Conservation (phyloP, 129 eudicot species). For the Flaveria linearis region DNA sequence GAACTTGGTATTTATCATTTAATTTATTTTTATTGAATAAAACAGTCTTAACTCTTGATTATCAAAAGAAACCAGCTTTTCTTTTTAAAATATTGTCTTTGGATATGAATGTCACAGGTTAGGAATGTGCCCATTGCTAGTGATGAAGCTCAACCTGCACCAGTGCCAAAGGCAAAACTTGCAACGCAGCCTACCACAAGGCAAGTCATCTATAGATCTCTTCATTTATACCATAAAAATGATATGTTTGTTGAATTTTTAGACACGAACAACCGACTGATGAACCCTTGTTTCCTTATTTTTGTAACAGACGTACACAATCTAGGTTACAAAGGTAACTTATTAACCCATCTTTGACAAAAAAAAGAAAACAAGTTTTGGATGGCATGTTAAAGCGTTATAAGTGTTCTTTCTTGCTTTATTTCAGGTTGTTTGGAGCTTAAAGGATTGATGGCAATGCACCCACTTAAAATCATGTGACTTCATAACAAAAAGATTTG, state of each 20-base stretch:
- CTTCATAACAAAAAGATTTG: constrained; percentile 26
- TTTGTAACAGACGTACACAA: constrained; percentile 46
- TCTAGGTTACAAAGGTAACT: constrained; percentile 57
- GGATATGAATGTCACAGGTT: constrained; percentile 44
- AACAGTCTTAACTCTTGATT: too few relatives aligned
- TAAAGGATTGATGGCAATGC: constrained; percentile 32
- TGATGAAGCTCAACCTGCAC: constrained; percentile 42
- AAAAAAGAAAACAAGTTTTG: constrained; percentile 18
- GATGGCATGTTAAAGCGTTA: not conserved
- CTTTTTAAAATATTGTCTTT: not conserved
- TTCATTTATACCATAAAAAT: not conserved
- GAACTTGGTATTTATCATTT: constrained; percentile 61
- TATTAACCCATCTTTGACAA: not conserved
- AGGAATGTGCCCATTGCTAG: constrained; percentile 43
- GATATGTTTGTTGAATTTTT: not conserved
- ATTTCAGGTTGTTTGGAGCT: constrained; percentile 56
- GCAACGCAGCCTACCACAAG: constrained; percentile 42
- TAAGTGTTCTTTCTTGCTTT: constrained; percentile 1
- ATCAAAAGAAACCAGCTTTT: not conserved
- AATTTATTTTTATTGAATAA: not conserved
- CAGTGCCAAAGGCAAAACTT: constrained; percentile 37
- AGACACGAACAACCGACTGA: not conserved
- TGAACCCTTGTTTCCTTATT: constrained; percentile 8
- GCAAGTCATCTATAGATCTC: constrained; percentile 28
- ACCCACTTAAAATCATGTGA: constrained; percentile 18